Evolutionary conservation across 1,139 yeast species (phyloP).

Genomic region (Protomyces gravidus): DNA sequence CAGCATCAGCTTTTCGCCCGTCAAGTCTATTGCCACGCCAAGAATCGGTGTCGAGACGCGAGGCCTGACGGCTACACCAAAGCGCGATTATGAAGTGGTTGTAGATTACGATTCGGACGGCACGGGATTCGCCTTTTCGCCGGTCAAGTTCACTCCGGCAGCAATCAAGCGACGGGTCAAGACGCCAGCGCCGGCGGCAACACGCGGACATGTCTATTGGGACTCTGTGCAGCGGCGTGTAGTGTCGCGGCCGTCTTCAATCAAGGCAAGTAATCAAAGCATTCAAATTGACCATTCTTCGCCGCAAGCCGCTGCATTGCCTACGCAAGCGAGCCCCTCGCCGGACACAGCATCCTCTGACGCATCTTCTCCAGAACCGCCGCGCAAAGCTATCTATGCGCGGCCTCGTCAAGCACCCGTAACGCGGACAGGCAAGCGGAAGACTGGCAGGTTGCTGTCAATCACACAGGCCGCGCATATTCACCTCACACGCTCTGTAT

Average conservation of each 20-base stretch:
- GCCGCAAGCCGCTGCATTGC: background rate
- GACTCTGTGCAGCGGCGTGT: background rate
- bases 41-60: background rate
- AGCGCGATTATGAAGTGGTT: constrained; percentile 11
- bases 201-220: background rate
- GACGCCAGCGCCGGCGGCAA: background rate
- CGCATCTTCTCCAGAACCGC: background rate
- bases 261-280: background rate
- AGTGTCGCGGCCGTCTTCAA: background rate
- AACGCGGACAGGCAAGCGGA: background rate
- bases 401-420: background rate
- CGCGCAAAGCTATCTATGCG: background rate
- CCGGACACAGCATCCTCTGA: background rate
- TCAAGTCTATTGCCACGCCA: background rate
- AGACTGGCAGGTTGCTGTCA: background rate
- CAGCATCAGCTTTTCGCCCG: constrained; percentile 7
- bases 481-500: background rate
- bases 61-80: background rate
- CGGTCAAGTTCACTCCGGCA: constrained; percentile 23
- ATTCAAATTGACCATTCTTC: background rate
- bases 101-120: constrained; percentile 24
- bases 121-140: constrained; percentile 19
- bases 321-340: background rate
- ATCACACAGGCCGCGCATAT: background rate
- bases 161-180: background rate